Evolutionary conservation across 78 protist species (phyloP).

Genomic region (Trichosphaerium sp.): DNA sequence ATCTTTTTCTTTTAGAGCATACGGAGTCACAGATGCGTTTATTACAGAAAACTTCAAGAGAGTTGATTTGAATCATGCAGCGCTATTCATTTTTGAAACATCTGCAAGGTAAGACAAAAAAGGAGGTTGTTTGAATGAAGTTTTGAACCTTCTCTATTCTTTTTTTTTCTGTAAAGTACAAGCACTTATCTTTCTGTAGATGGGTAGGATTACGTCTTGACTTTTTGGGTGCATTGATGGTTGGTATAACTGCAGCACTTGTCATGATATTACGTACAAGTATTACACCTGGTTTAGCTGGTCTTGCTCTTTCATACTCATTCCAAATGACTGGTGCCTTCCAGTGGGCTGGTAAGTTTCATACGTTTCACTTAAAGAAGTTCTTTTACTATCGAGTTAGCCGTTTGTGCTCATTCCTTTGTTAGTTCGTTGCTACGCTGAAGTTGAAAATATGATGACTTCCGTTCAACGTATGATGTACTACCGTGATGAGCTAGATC

Average conservation of each 20-base stretch:
- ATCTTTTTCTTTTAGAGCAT: slow-evolving; percentile 41
- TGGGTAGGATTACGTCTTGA: slow-evolving; percentile 73
- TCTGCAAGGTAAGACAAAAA: slow-evolving; percentile 5
- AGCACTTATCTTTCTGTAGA: slow-evolving; percentile 4
- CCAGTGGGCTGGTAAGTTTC: slow-evolving; percentile 6
- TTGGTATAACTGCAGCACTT: slow-evolving; percentile 21
- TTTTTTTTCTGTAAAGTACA: too few relatives aligned
- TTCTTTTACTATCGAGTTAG: too few relatives aligned
- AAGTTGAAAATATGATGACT: slow-evolving; percentile 27
- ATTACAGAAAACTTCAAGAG: neutral
- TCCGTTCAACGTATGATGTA: slow-evolving; percentile 43
- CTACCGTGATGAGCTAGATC: slow-evolving; percentile 17
- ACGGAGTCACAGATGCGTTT: neutral
- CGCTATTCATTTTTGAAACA: too few relatives aligned
- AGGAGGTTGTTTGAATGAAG: too few relatives aligned
- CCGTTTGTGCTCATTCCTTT: too few relatives aligned
- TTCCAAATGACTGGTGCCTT: slow-evolving; percentile 24
- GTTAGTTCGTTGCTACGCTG: slow-evolving; percentile 15
- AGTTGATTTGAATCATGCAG: too few relatives aligned
- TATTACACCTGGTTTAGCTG: slow-evolving; percentile 31
- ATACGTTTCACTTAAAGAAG: too few relatives aligned
- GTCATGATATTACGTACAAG: neutral
- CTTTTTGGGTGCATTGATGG: slow-evolving; percentile 30
- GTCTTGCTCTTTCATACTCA: slow-evolving; percentile 45
- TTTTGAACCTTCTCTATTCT: too few relatives aligned